Evolutionary conservation across 1,284 basidiomycete species (phyloP).

Genomic region (Salmacisia buchloeana): DNA sequence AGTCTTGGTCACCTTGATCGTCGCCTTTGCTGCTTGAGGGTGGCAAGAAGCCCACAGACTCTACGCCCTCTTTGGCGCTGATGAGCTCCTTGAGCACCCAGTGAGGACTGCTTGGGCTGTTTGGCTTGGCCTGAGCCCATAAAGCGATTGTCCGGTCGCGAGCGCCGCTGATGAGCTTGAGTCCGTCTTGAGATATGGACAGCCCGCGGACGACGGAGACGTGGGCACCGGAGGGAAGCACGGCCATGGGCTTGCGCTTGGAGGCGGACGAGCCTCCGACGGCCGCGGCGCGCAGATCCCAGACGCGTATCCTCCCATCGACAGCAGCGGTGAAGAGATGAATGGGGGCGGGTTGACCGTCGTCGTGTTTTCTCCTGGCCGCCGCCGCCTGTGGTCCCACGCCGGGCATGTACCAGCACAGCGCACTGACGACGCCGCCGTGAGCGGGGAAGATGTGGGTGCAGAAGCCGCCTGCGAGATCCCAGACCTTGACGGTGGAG

Average conservation of each 20-base stretch:
- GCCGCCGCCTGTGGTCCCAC: no score
- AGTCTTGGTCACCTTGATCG: conserved; percentile 52
- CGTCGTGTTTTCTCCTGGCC: conserved; percentile 6
- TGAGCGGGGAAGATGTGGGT: conserved; percentile 88
- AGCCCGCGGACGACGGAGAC: conserved; percentile 46
- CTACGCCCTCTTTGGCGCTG: conserved; percentile 40
- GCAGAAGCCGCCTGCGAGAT: conserved; percentile 75
- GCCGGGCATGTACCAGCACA: conserved; percentile 70
- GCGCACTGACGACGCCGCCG: conserved; percentile 90
- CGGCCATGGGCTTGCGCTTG: conserved; percentile 27
- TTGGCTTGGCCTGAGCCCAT: conserved; percentile 20
- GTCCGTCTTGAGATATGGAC: conserved; percentile 30
- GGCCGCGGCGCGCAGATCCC: conserved; percentile 37
- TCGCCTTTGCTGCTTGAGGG: not conserved
- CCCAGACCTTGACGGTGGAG: conserved; percentile 95
- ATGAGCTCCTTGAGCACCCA: conserved; percentile 41
- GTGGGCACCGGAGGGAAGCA: conserved; percentile 27
- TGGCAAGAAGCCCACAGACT: conserved; percentile 36
- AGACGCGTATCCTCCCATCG: conserved; percentile 43
- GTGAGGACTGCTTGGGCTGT: conserved; percentile 2
- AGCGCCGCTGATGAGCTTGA: conserved; percentile 29
- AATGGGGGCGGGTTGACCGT: conserved; percentile 8
- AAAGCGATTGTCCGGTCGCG: conserved; percentile 40
- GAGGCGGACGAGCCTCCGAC: not conserved
- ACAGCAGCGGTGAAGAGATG: conserved; percentile 76